A percentile compares a stretch with the other conserved stretches of the same genome.
Conservation (phyloP, 345 rosid genomes). For the Eucalyptus caleyi region DNA sequence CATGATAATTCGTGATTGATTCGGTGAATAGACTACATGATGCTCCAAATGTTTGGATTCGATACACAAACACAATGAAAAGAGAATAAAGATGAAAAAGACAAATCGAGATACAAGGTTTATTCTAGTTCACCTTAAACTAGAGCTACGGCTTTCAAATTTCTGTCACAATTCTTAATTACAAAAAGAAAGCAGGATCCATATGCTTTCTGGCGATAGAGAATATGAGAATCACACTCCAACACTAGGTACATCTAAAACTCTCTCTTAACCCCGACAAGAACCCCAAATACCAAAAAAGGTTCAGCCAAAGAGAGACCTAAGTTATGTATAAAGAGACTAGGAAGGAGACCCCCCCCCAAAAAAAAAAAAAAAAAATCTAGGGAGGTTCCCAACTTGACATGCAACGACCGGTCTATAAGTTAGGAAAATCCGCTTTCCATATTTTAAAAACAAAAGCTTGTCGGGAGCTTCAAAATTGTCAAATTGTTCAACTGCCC, state of each 20-base stretch:
- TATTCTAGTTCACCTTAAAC: too few species aligned
- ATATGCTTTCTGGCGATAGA: not conserved
- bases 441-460: not conserved
- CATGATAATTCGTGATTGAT: not conserved
- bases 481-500: not conserved
- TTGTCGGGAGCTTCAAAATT: not conserved
- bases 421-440: not conserved
- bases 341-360: not conserved
- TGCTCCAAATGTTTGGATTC: not conserved
- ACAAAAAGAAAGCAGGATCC: not conserved
- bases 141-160: accelerated
- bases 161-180: not conserved
- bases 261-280: not conserved
- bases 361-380: too few species aligned
- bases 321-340: not conserved
- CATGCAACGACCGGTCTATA: not conserved
- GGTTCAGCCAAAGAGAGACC: not conserved
- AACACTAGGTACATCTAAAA: not conserved
- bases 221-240: not conserved
- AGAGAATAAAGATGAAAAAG: not conserved
- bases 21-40: not conserved
- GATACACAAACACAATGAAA: accelerated
- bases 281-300: not conserved
- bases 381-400: not conserved
- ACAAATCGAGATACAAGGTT: too few species aligned